Conservation (phyloP, 2,329 filamentous ascomycete genomes). For the Exophiala mesophila region DNA sequence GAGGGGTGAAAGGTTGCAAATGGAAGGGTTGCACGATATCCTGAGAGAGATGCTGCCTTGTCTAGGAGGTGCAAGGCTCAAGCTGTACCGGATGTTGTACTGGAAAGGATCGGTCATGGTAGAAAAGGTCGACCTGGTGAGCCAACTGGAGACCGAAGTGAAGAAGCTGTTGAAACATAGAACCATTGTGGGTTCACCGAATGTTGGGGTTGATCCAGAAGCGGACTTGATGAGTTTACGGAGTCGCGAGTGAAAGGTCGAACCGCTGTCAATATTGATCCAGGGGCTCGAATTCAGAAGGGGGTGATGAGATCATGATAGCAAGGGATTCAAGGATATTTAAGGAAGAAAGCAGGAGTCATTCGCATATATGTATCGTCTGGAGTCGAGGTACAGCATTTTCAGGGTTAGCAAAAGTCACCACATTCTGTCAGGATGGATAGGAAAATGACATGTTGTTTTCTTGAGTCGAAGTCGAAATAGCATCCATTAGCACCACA, state of each 20-base stretch:
- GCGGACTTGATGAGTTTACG: not conserved
- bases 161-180: conserved; percentile 2
- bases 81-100: conserved; percentile 1
- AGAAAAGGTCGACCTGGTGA: conserved; percentile 1
- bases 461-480: too few species aligned
- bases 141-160: not conserved
- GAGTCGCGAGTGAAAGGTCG: not conserved
- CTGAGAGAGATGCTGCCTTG: not conserved
- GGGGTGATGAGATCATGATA: too few species aligned
- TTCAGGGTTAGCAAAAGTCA: too few species aligned
- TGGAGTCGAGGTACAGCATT: too few species aligned
- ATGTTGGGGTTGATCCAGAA: not conserved
- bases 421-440: too few species aligned
- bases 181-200: not conserved
- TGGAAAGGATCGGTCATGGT: not conserved
- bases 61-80: not conserved
- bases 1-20: not conserved
- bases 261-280: too few species aligned
- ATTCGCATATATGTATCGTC: too few species aligned
- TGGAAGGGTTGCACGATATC: not conserved
- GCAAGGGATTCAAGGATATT: too few species aligned
- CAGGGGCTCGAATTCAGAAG: too few species aligned
- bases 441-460: too few species aligned
- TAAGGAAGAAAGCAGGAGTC: too few species aligned
- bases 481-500: too few species aligned